Conservation (phyloP, 371 early-diverging fungal species). For the Mucor racemosus region DNA sequence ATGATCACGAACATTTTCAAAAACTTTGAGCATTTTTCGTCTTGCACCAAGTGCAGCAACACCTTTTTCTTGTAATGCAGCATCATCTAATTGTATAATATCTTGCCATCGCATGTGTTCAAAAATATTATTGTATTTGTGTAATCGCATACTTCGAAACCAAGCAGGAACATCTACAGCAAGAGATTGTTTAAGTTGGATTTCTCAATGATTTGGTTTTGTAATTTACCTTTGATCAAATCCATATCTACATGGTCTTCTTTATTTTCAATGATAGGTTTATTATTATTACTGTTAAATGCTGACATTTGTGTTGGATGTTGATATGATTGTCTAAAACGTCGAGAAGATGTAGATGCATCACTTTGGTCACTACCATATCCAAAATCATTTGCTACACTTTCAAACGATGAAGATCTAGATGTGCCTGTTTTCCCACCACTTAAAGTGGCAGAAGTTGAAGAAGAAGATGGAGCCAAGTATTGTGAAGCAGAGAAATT, state of each 20-base stretch:
- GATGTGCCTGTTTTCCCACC: conserved; percentile 1
- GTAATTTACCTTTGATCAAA: conserved; percentile 63
- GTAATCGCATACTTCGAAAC: conserved; percentile 78
- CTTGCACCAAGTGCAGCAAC: conserved; percentile 94
- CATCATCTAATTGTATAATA: conserved; percentile 82
- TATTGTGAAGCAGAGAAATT: background rate
- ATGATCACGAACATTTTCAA: conserved; percentile 76
- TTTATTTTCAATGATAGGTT: conserved; percentile 33
- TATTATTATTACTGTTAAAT: background rate
- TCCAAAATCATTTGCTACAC: conserved; percentile 2
- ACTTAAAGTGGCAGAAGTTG: background rate
- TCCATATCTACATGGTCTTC: conserved; percentile 79
- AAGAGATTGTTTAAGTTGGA: background rate
- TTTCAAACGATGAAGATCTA: conserved; percentile 29
- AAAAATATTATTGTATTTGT: conserved; percentile 92
- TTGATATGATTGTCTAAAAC: background rate
- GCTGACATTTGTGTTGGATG: conserved; percentile 14
- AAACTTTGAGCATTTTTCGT: conserved; percentile 93
- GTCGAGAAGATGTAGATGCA: conserved; percentile 8
- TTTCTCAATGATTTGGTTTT: background rate
- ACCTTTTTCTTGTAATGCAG: conserved; percentile 81
- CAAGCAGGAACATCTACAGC: conserved; percentile 84
- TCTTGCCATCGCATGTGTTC: conserved; percentile 87
- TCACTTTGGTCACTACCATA: conserved; percentile 26
- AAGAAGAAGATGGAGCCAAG: background rate